Percentiles rank a stretch among this genome's conserved stretches.
phyloP scores from a whole-genome alignment of 306 rosid genomes.

The Albizia julibrissin region DNA sequence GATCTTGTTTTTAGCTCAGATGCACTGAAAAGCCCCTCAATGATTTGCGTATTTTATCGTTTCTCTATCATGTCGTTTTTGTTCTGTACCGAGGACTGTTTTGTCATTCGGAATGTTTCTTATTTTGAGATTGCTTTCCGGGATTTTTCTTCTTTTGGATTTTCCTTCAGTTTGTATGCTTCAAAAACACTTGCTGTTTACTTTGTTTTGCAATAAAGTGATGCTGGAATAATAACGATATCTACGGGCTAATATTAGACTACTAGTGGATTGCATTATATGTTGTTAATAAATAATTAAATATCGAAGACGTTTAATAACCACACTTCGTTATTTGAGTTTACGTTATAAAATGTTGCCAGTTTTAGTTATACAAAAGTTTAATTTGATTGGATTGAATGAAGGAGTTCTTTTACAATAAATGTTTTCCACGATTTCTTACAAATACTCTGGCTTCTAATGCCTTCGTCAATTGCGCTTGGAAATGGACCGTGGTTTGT shows the following conservation, averaged over 20 bases:
- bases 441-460: neutral
- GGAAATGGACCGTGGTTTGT: neutral
- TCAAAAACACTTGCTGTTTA: neutral
- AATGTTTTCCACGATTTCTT: neutral
- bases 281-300: neutral
- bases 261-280: neutral
- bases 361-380: neutral
- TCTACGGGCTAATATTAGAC: neutral
- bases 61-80: neutral
- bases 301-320: neutral
- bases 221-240: neutral
- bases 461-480: neutral
- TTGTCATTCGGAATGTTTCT: conserved; percentile 4
- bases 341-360: neutral
- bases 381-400: neutral
- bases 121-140: neutral
- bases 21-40: neutral
- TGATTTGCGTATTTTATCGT: neutral
- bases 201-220: neutral
- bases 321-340: neutral
- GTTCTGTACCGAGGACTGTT: neutral
- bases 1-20: neutral
- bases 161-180: neutral
- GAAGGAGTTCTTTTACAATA: neutral
- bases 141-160: neutral